Evolutionary conservation across 352 stramenopile species (phyloP), one percentile per base, ranked within the genome.

Genomic region (Hyaloperonospora brassicae): DNA sequence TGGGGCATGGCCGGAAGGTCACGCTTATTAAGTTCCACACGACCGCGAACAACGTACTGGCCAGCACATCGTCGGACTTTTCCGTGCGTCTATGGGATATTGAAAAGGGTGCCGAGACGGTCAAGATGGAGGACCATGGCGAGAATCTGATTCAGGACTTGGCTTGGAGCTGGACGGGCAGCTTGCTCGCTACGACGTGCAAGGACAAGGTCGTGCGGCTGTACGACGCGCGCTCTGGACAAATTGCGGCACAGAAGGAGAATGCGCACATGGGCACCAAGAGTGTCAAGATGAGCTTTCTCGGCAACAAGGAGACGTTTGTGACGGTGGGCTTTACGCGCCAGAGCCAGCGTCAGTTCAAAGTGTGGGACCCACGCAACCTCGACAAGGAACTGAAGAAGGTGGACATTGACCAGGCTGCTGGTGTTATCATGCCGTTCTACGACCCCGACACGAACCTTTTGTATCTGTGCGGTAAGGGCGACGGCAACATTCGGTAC

Each of bases 41-140:
- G 2, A 98, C 94, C 13, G 96, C 96, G 31, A 90, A 89, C 56
- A 99, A 99, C 64, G 91, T 99, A 52, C 75, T 99, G 8, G 91
- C 92, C 11, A 97, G 87, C 84, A 96, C 87, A 22, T 96, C 84
- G 59, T 84, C 86, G 21, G 97, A 99, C 70, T 94, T 97, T 55
- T 97, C 93, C 11, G 89, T 98, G 48, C 98, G 98, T 62, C 69
- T 99, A 34, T 99, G 97, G 97, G 97, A 99, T 75, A 97, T 99
- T 62, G 96, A 99, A 61, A 97, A 96, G 58, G 89, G 82, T 27
- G 70, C 72, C 43, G 84, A 97, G 58, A 92, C 98, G 35, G 83
- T 88, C 31, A 89, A 86, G 43, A 92, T 98, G 76, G 57, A 73
- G 35, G 64, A 80, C 38, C 67, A 73, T 48, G 87, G 95, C 52